Evolutionary conservation across 2,329 filamentous ascomycete genomes (phyloP), one percentile per base, ranked within the genome.

Genomic region (Paracoccidioides brasiliensis): DNA sequence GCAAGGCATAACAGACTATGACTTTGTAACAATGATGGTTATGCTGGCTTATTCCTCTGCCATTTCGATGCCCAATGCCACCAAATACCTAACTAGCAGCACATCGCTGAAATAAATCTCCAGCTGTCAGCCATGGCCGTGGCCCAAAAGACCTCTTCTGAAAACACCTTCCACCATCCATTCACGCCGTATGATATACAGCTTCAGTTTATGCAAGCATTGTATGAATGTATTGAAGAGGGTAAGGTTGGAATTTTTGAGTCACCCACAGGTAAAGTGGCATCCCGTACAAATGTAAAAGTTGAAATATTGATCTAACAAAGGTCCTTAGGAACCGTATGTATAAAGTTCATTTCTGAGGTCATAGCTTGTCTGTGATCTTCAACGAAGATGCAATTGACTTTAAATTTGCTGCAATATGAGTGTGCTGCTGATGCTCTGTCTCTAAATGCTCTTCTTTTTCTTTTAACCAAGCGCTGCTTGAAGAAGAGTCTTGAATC

Each of bases 141-240:
- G 8, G 42, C 52, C 51, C 57, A 42, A 46, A 72, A 73, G 72
- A 67, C 71, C 28, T 61, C 64, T 7, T 60, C 62, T 48, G 59
- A 63, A 44, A 65, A 72, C 53, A 76, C 90, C 63, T 96, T 95
- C 67, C 82, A 94, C 65, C 90, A 96, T 66, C 90, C 90, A 0
- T 95, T 85, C 68, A 81, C 82, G 35, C 90, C 90, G 0, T 96
- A 96, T 69, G 80, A 86, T 53, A 93, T 95, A 45, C 90, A 96
- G 65, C 77, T 85, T 46, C 76, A 91, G 62, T 94, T 96, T 66
- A 96, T 96, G 90, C 82, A 78, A 61, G 80, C 85, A 0, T 78
- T 93, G 4, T 95, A 95, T 66, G 73, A 81, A 52, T 88, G 89
- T 58, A 80, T 95, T 32, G 83, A 94, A 62, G 70, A 85, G 44